Evolutionary conservation across 345 rosid genomes (phyloP).

Genomic region (Murraya paniculata): DNA sequence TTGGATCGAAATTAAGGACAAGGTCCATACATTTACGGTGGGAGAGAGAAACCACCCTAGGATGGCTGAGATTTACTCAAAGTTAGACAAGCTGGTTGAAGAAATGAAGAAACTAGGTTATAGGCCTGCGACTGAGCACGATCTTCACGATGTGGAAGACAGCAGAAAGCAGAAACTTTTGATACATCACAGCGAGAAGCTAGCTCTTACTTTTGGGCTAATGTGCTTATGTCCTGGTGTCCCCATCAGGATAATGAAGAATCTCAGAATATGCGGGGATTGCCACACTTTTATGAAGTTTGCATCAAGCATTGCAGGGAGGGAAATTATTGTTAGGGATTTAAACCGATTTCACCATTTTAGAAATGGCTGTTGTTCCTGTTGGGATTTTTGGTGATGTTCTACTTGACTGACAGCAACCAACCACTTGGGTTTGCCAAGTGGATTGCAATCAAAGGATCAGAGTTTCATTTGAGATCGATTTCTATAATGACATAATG

Average conservation of each 20-base stretch:
- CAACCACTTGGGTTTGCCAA: neutral
- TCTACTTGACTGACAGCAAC: neutral
- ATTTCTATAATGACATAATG: no score
- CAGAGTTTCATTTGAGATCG: no score
- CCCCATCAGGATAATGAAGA: conserved; percentile 70
- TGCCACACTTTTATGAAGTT: conserved; percentile 77
- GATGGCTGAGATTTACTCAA: conserved; percentile 48
- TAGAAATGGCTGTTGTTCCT: conserved; percentile 56
- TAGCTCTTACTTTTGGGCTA: conserved; percentile 56
- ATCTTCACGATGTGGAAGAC: conserved; percentile 60
- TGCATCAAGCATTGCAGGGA: conserved; percentile 46
- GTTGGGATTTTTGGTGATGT: conserved; percentile 66
- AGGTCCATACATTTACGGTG: conserved; percentile 59
- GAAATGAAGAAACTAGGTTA: conserved; percentile 52
- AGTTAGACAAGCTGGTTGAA: conserved; percentile 45
- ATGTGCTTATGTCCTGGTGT: conserved; percentile 43
- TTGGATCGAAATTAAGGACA: conserved; percentile 72
- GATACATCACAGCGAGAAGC: conserved; percentile 71
- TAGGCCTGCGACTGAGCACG: conserved; percentile 41
- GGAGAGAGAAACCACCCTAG: conserved; percentile 60
- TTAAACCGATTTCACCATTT: conserved; percentile 71
- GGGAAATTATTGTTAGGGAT: conserved; percentile 69
- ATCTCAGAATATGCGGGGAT: conserved; percentile 73
- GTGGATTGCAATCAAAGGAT: no score
- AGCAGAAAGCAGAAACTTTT: conserved; percentile 52